Percentiles rank a stretch among this genome's conserved stretches.
Evolutionary conservation across 305 asterid genomes (phyloP).

Genomic region (Ilex paraguariensis): DNA sequence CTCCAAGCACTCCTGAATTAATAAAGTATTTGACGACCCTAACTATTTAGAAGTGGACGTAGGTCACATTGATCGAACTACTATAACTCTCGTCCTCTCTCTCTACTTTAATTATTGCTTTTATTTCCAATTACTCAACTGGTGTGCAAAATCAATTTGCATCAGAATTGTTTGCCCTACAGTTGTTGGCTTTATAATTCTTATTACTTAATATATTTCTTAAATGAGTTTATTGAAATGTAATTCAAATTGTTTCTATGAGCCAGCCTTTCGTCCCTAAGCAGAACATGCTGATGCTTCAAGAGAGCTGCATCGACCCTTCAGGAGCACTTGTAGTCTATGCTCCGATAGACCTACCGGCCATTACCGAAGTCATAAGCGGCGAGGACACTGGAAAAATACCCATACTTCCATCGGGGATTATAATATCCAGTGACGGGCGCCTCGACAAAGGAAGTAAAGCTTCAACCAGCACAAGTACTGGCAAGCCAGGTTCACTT

Average conservation of each 20-base stretch:
- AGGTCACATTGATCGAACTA: too few relatives aligned
- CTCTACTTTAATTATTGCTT: too few relatives aligned
- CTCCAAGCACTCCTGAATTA: too few relatives aligned
- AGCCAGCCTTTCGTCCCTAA: conserved; percentile 36
- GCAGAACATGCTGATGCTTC: conserved; percentile 48
- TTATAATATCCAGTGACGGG: conserved; percentile 50
- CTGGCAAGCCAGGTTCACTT: conserved; percentile 33
- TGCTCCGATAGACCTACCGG: conserved; percentile 35
- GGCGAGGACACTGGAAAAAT: conserved; percentile 33
- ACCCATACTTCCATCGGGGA: conserved; percentile 66
- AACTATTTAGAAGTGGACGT: too few relatives aligned
- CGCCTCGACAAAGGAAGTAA: conserved; percentile 14
- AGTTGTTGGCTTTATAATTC: not conserved
- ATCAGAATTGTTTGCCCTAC: not conserved
- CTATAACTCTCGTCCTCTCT: too few relatives aligned
- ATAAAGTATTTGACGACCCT: too few relatives aligned
- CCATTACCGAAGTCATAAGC: conserved; percentile 25
- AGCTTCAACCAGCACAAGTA: conserved; percentile 20
- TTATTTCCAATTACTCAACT: too few relatives aligned
- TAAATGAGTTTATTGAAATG: not conserved
- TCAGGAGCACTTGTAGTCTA: conserved; percentile 49
- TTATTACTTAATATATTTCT: too few relatives aligned
- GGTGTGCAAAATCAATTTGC: too few relatives aligned
- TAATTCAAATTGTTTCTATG: not conserved
- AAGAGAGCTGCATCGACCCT: conserved; percentile 54